Evolutionary conservation across 345 rosid species (phyloP), one percentile per base, ranked within the genome.

Genomic region (Populus euphratica): DNA sequence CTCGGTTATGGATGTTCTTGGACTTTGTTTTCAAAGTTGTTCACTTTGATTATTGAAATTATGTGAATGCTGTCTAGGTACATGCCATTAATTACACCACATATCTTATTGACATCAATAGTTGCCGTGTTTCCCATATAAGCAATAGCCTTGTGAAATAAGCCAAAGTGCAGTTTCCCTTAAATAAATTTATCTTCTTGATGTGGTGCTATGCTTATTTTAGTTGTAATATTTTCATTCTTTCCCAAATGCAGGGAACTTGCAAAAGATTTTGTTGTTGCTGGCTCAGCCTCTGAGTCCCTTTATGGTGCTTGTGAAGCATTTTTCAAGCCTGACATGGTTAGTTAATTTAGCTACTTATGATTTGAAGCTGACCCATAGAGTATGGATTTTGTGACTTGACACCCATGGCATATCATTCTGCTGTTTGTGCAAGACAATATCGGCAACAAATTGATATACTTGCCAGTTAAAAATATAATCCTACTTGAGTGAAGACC

Each of bases 291-390:
- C 74, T 85, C 94, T 65, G 69, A 96, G 79, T 93, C 99, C 71
- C 94, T 96, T 2, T 96, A 93, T 83, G 98, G 98, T 76, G 98
- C 99, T 38, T 93, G 99, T 63, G 97, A 96, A 80, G 89, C 98
- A 10, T 89, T 93, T 93, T 96, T 81, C 87, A 93, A 88, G 87
- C 97, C 96, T 62, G 89, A 96, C 78, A 90, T 96, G 98, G 99
- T 96, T 82, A 43, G 95, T 85, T 73, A 64, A 66, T 70, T 18
- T 11, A 54, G 12, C 33, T 39, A 2, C 73, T 73, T 65, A 6
- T 66, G 0, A 23, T 41, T 61, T 38, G 7, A 14, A 54, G 43
- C 0, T 66, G 8, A 18, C n/a, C 36, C 31, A 18, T 44, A 41
- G 31, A 6, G n/a, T 20, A 54, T 49, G 36, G 21, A 13, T 21